Evolutionary conservation across 2,329 filamentous ascomycete species (phyloP).

Genomic region (Fusarium napiforme): DNA sequence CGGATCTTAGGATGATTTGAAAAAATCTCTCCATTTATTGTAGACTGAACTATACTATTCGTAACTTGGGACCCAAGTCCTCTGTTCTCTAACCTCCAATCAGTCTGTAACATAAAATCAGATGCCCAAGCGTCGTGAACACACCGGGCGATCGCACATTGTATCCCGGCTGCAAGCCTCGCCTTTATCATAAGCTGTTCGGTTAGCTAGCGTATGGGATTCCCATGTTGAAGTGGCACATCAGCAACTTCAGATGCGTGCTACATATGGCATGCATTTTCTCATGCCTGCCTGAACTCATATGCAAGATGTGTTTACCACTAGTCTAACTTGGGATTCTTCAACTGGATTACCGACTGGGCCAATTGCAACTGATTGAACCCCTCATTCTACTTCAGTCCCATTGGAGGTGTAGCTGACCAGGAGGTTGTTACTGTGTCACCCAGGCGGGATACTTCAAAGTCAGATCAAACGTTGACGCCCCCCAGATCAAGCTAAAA

Average conservation of each 20-base stretch:
- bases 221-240: background rate
- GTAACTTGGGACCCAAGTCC: background rate
- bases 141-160: background rate
- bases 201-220: background rate
- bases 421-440: background rate
- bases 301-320: background rate
- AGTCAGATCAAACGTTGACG: background rate
- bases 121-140: background rate
- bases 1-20: background rate
- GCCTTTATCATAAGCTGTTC: background rate
- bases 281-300: slow-evolving; percentile 8
- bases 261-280: background rate
- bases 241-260: background rate
- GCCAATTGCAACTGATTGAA: background rate
- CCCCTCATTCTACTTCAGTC: slow-evolving; percentile 15
- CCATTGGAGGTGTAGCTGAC: background rate
- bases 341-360: background rate
- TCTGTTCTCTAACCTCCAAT: background rate
- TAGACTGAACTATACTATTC: background rate
- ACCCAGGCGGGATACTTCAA: slow-evolving; percentile 1
- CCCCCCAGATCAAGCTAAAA: background rate
- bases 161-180: background rate
- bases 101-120: background rate
- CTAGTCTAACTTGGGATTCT: background rate
- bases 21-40: background rate